Evolutionary conservation across 306 rosid species (phyloP).

Genomic region (Trifolium repens): DNA sequence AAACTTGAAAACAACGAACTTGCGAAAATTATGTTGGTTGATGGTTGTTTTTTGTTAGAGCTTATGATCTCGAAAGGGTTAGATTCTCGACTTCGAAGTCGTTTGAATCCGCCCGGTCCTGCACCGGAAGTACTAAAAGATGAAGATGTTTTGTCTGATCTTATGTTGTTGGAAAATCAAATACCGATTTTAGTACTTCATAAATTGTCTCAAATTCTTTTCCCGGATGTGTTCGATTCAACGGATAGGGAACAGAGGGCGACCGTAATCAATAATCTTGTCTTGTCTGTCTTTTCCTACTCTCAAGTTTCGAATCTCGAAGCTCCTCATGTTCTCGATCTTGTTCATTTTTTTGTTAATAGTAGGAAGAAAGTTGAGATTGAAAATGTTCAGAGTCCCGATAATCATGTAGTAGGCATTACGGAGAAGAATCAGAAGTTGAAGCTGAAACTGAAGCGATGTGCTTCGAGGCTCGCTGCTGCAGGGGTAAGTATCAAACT

Average conservation of each 20-base stretch:
- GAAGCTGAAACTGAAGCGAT: not conserved
- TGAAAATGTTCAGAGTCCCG: not conserved
- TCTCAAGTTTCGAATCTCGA: not conserved
- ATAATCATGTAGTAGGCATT: not conserved
- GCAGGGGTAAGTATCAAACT: slow-evolving; percentile 6
- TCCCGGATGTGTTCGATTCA: not conserved
- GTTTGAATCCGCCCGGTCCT: not conserved
- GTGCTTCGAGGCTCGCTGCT: not conserved
- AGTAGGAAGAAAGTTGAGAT: not conserved
- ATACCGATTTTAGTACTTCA: slow-evolving; percentile 31
- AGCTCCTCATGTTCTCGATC: not conserved
- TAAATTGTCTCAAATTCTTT: not conserved
- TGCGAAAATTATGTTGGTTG: not conserved
- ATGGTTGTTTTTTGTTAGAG: not conserved
- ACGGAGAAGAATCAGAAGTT: not conserved
- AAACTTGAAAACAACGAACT: not conserved
- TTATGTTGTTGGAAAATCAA: slow-evolving; percentile 37
- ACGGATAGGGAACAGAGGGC: not conserved
- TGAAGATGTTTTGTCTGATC: slow-evolving; percentile 22
- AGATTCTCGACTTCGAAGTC: not conserved
- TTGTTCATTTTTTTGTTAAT: not conserved
- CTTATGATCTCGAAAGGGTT: not conserved
- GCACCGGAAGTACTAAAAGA: not conserved
- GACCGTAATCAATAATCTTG: not conserved
- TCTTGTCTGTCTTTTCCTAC: not conserved